Percentiles rank a stretch among this genome's conserved stretches.
Conservation (phyloP, 306 rosid species). For the Clitoria ternatea region DNA sequence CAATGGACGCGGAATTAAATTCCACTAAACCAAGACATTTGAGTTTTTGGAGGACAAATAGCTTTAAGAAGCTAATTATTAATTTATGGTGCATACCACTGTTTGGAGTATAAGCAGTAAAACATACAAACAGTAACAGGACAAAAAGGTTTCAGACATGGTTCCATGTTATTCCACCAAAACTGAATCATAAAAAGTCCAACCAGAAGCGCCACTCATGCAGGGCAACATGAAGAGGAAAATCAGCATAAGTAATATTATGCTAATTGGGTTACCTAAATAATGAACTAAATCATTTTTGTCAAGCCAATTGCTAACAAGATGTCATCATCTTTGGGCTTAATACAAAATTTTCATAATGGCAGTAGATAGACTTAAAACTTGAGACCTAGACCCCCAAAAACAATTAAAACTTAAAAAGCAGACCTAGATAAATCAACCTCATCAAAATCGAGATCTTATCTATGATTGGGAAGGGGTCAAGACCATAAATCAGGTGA, state of each 20-base stretch:
- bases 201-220: not conserved
- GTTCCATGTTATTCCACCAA: not conserved
- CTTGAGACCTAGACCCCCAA: not conserved
- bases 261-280: not conserved
- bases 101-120: not conserved
- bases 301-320: not conserved
- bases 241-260: not conserved
- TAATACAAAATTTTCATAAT: not conserved
- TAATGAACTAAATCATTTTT: not conserved
- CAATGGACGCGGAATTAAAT: not conserved
- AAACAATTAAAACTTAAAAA: not conserved
- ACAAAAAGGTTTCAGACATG: not conserved
- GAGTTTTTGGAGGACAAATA: not conserved
- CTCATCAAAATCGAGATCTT: not conserved
- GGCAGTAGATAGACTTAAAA: not conserved
- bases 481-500: no score
- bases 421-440: not conserved
- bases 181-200: slow-evolving; percentile 3
- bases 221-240: not conserved
- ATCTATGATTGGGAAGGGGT: no score
- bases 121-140: not conserved
- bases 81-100: slow-evolving; percentile 1
- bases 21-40: not conserved
- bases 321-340: not conserved
- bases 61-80: not conserved